Evolutionary conservation across 306 rosid genomes (phyloP).

Genomic region (Urtica urens): DNA sequence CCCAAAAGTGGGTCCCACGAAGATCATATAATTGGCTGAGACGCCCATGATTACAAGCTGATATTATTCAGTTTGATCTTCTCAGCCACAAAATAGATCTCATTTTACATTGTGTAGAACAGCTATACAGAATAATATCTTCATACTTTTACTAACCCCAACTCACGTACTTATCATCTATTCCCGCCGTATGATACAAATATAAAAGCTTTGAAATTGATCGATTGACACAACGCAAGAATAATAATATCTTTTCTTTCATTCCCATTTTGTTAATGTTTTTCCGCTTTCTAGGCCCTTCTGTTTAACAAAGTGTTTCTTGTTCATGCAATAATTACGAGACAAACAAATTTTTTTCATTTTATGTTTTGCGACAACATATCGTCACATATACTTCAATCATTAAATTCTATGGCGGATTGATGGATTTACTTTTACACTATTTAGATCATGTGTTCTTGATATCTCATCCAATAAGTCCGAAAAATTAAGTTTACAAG

Average conservation of each 20-base stretch:
- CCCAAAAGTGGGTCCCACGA: slow-evolving; percentile 8
- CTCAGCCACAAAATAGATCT: slow-evolving; percentile 6
- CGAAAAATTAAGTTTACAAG: too few relatives aligned
- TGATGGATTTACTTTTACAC: too few relatives aligned
- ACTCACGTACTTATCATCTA: background rate
- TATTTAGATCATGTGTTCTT: too few relatives aligned
- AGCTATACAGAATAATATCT: slow-evolving; percentile 13
- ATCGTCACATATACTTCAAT: too few relatives aligned
- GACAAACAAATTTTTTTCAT: too few relatives aligned
- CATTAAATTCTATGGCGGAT: too few relatives aligned
- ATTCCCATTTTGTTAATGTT: background rate
- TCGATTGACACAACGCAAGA: background rate
- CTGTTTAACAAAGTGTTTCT: background rate
- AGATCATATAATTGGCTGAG: slow-evolving; percentile 3
- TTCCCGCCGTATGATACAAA: slow-evolving; percentile 17
- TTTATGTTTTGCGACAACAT: too few relatives aligned
- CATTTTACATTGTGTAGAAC: slow-evolving; percentile 11
- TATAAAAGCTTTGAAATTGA: slow-evolving; percentile 15
- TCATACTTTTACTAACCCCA: slow-evolving; percentile 8
- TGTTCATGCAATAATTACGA: background rate
- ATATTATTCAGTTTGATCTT: background rate
- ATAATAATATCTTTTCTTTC: too few relatives aligned
- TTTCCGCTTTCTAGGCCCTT: slow-evolving; percentile 1
- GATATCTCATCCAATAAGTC: too few relatives aligned
- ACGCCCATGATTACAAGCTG: slow-evolving; percentile 2